Conservation (phyloP, 2,329 filamentous ascomycete species). For the Alternaria sp. region DNA sequence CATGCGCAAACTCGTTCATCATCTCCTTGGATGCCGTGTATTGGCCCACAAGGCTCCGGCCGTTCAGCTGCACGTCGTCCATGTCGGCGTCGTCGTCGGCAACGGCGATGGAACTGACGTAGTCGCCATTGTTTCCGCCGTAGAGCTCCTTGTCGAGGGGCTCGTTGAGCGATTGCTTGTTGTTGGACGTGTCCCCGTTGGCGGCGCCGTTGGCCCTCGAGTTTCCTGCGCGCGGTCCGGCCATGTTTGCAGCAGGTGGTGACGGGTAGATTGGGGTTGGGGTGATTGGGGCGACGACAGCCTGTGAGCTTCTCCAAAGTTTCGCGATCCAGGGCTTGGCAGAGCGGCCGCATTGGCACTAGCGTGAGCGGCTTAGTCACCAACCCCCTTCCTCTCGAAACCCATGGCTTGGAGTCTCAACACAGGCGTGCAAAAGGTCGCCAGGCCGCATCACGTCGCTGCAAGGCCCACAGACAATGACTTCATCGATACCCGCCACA, state of each 20-base stretch:
- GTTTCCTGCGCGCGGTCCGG: slow-evolving; percentile 58
- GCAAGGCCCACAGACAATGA: not conserved
- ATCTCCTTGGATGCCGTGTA: slow-evolving; percentile 93
- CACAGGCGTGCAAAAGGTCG: not conserved
- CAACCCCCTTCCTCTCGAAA: not conserved
- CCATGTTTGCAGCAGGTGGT: slow-evolving; percentile 41
- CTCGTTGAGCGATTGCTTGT: slow-evolving; percentile 90
- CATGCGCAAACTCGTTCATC: slow-evolving; percentile 91
- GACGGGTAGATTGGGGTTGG: slow-evolving; percentile 15
- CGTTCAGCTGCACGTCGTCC: slow-evolving; percentile 68
- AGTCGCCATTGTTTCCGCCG: slow-evolving; percentile 74
- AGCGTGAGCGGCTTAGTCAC: slow-evolving; percentile 12
- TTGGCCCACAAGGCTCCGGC: slow-evolving; percentile 84
- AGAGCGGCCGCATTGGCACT: slow-evolving; percentile 5
- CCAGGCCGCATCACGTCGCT: not conserved
- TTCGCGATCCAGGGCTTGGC: slow-evolving; percentile 19
- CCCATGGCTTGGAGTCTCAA: not conserved
- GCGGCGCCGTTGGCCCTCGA: slow-evolving; percentile 79
- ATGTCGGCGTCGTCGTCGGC: slow-evolving; percentile 80
- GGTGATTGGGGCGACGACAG: slow-evolving; percentile 18
- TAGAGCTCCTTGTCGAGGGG: slow-evolving; percentile 88
- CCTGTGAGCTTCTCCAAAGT: slow-evolving; percentile 17
- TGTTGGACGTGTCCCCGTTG: slow-evolving; percentile 80
- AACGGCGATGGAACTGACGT: slow-evolving; percentile 85
- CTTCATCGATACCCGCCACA: not conserved